Base-by-base conservation (phyloP, 306 rosid species). In the Vigna reflexopilosa region DNA sequence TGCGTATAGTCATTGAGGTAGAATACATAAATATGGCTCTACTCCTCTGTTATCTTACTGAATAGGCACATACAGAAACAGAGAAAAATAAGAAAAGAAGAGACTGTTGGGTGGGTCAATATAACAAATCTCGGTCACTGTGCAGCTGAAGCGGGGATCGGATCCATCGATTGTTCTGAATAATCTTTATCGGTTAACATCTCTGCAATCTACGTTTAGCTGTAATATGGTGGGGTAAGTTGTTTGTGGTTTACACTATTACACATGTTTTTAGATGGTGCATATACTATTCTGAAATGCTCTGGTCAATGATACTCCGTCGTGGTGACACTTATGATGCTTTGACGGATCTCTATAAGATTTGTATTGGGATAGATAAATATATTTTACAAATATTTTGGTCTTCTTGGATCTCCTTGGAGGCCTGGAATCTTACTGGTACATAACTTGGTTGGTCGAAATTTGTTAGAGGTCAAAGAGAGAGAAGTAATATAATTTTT, bases 201-300 rank as follows among this genome's bases (percentile, higher is more conserved):
- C 98, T 75, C 93, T 93, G 73, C 98, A 88, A 77, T 89, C 97
- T 52, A 69, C 96, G 72, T 95, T 95, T 84, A 93, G 92, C 87
- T 95, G 99, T 82, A 95, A 95, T 83, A 93, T 95, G 98, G 99
- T 93, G 76, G 96, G 98, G 98, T 95, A 86, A 92, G 98, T 88
- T 74, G 49, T 72, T 69, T 69, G 71, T 42, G 15, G 28, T 68
- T 65, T 77, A 19, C 40, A 49, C 51, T 9, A 59, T 65, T 77
- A 19, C 54, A 49, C 36, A 12, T 70, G 7, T 72, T 59, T 72
- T 36, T 34, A 65, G 55, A 52, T 34, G 24, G 11, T 28, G 51
- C 44, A 65, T 75, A 14, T 40, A 45, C 72, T 58, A 24, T 30
- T 11, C 28, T 70, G 6, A 73, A 69, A 44, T 26, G 28, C 28